Base-by-base conservation (phyloP, 148 eudicot genomes). In the Rhododendron griersonianum region DNA sequence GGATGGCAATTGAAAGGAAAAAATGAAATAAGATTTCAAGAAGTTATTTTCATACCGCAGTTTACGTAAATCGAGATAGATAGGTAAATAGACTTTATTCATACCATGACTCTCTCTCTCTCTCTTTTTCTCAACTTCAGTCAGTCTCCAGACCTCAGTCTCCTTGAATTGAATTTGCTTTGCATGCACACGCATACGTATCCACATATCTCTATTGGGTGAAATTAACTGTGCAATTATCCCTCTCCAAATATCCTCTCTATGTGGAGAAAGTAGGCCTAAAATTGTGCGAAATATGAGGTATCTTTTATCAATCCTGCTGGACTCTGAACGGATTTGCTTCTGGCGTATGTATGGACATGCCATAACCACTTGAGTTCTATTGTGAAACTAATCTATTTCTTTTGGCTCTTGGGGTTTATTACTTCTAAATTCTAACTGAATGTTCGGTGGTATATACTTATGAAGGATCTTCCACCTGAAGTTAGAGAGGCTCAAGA, bases 401-500 rank as follows among this genome's bases (percentile, higher is more conserved):
- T 63, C 35, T 10, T 57, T 37, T 47, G 85, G 39, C 35, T 33
- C 35, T 39, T 41, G 18, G 41, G 39, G 75, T 81, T 19, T 76
- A 7, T 63, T 30, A 45, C 45, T 51, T 39, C 78, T 47, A 48
- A 59, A 55, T 83, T 33, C 7, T 63, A 25, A 7, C 35, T 78
- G n/a, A 7, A n/a, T 78, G 48, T 50, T 61, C 50, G 51, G 19
- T 73, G 35, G 4, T 69, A 28, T 30, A 28, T 11, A 30, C 37
- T 69, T 69, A 69, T 86, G 30, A 84, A 97, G 99, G 99, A 94
- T 85, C 94, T 95, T 87, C 95, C 96, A 13, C 88, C 91, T 89
- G 95, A 97, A 86, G 89, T 93, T 57, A 95, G 86, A 92, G 95
- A 92, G 82, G 94, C 95, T 83, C 96, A 92, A 89, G 92, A 89